Evolutionary conservation across 1,139 yeast genomes (phyloP), one percentile per base, ranked within the genome.

Genomic region (Wickerhamomyces sp.): DNA sequence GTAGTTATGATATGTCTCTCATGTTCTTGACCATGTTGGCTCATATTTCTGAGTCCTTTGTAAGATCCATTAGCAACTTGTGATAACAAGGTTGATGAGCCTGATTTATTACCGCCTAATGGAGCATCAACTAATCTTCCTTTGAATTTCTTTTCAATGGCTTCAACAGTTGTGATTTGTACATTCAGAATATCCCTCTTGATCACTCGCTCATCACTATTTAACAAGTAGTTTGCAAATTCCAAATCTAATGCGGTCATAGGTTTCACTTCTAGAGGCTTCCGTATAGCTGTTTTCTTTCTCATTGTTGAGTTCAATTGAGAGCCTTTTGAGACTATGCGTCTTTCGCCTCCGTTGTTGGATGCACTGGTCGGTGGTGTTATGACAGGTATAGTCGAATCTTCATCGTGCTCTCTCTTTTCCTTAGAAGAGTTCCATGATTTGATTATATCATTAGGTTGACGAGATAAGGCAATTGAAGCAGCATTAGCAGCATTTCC

Each of bases 171-270:
- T 0, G 64, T 42, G 12, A 54, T 33, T n/a, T 59, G 52, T 30
- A 70, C 63, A 14, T 58, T 54, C 5, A 77, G 61, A 19, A 67
- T 65, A 0, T 94, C 96, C 16, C 76, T 72, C 46, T 77, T 77
- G 37, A 88, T 50, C 1, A 89, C 72, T 40, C 95, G 70, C 60
- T 90, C 97, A 38, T 83, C 81, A 2, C 74, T 66, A 51, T 76
- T 78, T 13, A 64, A 65, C 44, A 89, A 65, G 48, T 72, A 75
- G 33, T 68, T 63, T 12, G 76, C 70, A 88, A 92, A 88, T 24
- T 85, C 83, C 19, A 76, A 63, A 52, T 88, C 96, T 3, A 81
- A 56, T 15, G 76, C 66, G 0, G 80, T 68, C 56, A 76, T 61
- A 2, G 86, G 79, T 1, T 31, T 25, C 4, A 32, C 22, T 8